These are phyloP conservation scores for Claviceps sp. DNA, from an alignment of 2,329 filamentous ascomycete species.

Conservation along the genomic window DNA sequence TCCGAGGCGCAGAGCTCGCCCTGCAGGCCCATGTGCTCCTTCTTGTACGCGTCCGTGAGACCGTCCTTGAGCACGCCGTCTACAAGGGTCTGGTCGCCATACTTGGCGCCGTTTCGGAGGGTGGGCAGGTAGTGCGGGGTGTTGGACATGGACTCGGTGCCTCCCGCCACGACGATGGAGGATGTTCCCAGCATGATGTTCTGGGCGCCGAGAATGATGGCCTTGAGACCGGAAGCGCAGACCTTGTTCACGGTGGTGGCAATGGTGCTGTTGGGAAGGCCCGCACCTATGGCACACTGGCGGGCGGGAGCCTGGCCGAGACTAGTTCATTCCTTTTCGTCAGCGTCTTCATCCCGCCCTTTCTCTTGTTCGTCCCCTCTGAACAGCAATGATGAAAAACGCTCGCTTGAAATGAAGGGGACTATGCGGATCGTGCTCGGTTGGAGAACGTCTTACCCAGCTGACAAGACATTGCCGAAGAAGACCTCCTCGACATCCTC, in stretches of 20 bases:
- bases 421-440: not conserved
- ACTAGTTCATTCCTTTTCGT: constrained; percentile 29
- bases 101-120: constrained; percentile 81
- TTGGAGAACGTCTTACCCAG: constrained; percentile 49
- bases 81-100: constrained; percentile 76
- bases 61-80: constrained; percentile 93
- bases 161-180: constrained; percentile 83
- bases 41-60: constrained; percentile 85
- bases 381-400: too few species aligned
- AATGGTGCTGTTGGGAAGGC: constrained; percentile 65
- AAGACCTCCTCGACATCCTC: constrained; percentile 91
- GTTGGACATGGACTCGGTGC: constrained; percentile 98
- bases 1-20: constrained; percentile 86
- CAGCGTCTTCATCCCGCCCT: too few species aligned
- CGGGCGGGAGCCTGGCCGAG: constrained; percentile 92
- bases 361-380: too few species aligned
- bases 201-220: constrained; percentile 85
- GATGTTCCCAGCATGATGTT: constrained; percentile 96
- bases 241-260: constrained; percentile 98
- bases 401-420: not conserved
- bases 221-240: constrained; percentile 89
- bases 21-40: constrained; percentile 92
- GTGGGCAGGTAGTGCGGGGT: constrained; percentile 86
- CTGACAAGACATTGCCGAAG: constrained; percentile 95
- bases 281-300: constrained; percentile 83